A percentile compares a stretch with the other conserved stretches of the same genome.
Evolutionary conservation across 2,329 filamentous ascomycete genomes (phyloP).

Genomic region (Teratosphaeria zuluensis): DNA sequence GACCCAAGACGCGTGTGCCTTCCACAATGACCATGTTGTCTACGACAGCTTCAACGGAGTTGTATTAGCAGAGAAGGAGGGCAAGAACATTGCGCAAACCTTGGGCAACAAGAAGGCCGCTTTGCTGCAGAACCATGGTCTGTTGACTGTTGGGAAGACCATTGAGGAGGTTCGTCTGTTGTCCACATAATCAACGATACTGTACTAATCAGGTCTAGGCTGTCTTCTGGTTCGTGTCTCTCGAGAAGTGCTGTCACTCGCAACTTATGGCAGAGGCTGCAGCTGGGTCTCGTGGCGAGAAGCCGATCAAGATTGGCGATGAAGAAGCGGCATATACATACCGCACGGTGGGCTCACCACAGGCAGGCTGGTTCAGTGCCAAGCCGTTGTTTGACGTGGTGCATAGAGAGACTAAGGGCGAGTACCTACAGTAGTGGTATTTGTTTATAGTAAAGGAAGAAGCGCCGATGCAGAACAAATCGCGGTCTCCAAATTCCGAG

Average conservation of each 20-base stretch:
- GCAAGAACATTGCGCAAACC: constrained; percentile 32
- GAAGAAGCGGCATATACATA: constrained; percentile 60
- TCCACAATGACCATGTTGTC: constrained; percentile 31
- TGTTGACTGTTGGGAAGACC: constrained; percentile 34
- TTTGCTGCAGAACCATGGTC: constrained; percentile 36
- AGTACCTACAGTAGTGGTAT: constrained; percentile 36
- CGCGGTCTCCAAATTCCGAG: too few relatives aligned
- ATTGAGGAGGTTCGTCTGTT: constrained; percentile 27
- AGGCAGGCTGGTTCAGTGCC: constrained; percentile 60
- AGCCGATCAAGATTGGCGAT: constrained; percentile 57
- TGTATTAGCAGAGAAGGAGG: constrained; percentile 37
- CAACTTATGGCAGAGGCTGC: constrained; percentile 48
- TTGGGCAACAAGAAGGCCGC: constrained; percentile 33
- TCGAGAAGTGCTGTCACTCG: constrained; percentile 33
- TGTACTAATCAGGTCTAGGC: constrained; percentile 12
- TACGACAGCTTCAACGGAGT: constrained; percentile 40
- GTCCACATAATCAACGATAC: background rate
- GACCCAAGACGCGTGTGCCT: constrained; percentile 35
- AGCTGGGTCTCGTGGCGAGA: constrained; percentile 50
- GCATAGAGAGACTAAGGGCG: constrained; percentile 49
- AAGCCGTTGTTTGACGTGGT: constrained; percentile 64
- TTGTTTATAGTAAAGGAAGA: too few relatives aligned
- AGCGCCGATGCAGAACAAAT: too few relatives aligned
- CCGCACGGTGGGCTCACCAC: constrained; percentile 51
- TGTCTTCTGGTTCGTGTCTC: constrained; percentile 32